Evolutionary conservation across 805 yeast species (phyloP).

Genomic region (Brettanomyces naardenensis): DNA sequence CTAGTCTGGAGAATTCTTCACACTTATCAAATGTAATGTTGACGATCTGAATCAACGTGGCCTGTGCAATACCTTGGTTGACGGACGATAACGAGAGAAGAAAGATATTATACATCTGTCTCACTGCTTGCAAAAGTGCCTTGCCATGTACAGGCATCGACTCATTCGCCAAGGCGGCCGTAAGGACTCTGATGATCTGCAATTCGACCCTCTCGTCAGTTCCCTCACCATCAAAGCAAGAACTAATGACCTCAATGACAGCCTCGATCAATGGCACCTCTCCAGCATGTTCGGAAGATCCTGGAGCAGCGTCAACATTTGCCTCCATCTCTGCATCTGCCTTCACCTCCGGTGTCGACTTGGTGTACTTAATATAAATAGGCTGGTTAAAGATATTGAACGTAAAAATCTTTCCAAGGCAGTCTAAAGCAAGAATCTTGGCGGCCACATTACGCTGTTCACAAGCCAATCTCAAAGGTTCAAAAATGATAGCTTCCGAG

Average conservation of each 20-base stretch:
- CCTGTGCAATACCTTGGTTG: conserved; percentile 93
- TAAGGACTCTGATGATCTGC: conserved; percentile 86
- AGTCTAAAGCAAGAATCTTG: conserved; percentile 70
- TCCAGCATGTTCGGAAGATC: conserved; percentile 6
- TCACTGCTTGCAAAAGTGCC: conserved; percentile 76
- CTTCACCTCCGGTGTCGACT: conserved; percentile 17
- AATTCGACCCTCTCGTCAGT: conserved; percentile 85
- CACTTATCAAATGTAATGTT: conserved; percentile 74
- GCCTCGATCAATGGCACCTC: conserved; percentile 63
- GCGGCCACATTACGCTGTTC: conserved; percentile 54
- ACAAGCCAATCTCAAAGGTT: conserved; percentile 69
- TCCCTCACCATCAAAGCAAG: conserved; percentile 86
- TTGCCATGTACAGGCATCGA: conserved; percentile 85
- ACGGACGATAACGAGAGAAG: conserved; percentile 72
- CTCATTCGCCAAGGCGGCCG: conserved; percentile 80
- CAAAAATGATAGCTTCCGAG: conserved; percentile 53
- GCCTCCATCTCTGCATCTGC: conserved; percentile 35
- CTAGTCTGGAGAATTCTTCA: not conserved
- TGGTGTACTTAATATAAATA: conserved; percentile 36
- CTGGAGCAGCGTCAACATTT: conserved; percentile 23
- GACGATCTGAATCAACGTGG: conserved; percentile 85
- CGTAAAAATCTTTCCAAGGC: conserved; percentile 83
- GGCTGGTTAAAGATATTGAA: conserved; percentile 66
- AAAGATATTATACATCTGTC: conserved; percentile 90
- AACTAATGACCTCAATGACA: conserved; percentile 75